A percentile compares a stretch with the other conserved stretches of the same genome.
These are phyloP conservation scores for Vachellia collinsii DNA, from an alignment of 306 rosid genomes.

Conservation along the genomic window DNA sequence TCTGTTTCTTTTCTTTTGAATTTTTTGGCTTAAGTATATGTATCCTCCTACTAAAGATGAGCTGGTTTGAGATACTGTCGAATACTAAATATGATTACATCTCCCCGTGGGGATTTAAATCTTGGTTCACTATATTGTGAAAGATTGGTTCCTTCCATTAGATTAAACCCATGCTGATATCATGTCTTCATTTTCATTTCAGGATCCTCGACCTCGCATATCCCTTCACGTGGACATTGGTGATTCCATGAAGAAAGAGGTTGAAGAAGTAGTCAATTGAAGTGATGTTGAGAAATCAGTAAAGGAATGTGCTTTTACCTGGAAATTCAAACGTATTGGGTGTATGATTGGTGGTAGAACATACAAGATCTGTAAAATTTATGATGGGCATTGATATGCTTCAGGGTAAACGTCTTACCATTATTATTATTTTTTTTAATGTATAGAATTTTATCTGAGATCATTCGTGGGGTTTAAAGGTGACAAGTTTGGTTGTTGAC, in stretches of 20 bases:
- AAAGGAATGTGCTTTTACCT: slow-evolving; percentile 53
- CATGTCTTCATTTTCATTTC: background rate
- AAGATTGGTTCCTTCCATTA: no score
- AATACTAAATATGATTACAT: no score
- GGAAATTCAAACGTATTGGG: slow-evolving; percentile 71
- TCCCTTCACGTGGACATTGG: slow-evolving; percentile 77
- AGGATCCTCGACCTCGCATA: slow-evolving; percentile 93
- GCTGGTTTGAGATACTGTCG: no score
- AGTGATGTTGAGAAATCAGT: slow-evolving; percentile 39
- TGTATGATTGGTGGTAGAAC: slow-evolving; percentile 76
- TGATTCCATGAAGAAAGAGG: slow-evolving; percentile 55
- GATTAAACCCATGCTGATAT: no score
- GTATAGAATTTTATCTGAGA: background rate
- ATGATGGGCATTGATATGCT: slow-evolving; percentile 42
- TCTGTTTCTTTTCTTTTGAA: background rate
- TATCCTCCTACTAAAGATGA: no score
- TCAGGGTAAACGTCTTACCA: background rate
- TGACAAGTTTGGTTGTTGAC: background rate
- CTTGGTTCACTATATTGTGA: no score
- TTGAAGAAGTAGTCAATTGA: slow-evolving; percentile 54
- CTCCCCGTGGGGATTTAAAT: no score
- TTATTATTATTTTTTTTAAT: background rate
- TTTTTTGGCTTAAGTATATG: no score
- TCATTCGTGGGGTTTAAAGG: background rate
- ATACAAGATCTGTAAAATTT: slow-evolving; percentile 57